Evolutionary conservation across 2,329 filamentous ascomycete genomes (phyloP).

Genomic region (Plenodomus biglobosus): DNA sequence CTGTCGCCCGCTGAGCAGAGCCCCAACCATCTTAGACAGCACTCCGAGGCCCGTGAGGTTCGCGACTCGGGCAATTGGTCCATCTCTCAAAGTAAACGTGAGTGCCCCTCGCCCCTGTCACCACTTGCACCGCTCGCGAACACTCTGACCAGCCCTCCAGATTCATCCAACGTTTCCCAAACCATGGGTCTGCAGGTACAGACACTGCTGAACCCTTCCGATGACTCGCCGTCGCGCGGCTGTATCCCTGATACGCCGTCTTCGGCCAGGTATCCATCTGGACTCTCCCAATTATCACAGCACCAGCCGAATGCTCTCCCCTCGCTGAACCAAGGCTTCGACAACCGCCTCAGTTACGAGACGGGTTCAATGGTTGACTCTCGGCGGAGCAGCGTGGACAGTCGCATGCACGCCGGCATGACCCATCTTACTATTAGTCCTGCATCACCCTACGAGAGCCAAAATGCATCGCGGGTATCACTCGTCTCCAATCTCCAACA

Average conservation of each 20-base stretch:
- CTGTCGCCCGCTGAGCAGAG: constrained; percentile 38
- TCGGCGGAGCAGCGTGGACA: constrained; percentile 77
- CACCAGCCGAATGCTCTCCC: constrained; percentile 51
- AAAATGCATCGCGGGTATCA: constrained; percentile 75
- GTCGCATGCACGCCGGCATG: constrained; percentile 72
- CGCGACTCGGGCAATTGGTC: constrained; percentile 63
- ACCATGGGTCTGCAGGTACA: constrained; percentile 53
- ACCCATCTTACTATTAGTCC: constrained; percentile 68
- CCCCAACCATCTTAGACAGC: constrained; percentile 36
- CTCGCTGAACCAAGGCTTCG: constrained; percentile 59
- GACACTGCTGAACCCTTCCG: constrained; percentile 52
- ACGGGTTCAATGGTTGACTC: constrained; percentile 56
- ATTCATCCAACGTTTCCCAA: constrained; percentile 49
- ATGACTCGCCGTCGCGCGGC: constrained; percentile 51
- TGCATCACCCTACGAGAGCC: constrained; percentile 71
- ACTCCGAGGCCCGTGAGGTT: constrained; percentile 51
- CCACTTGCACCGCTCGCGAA: constrained; percentile 3
- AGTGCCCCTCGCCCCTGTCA: constrained; percentile 13
- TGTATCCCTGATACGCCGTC: constrained; percentile 49
- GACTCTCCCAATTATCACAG: constrained; percentile 25
- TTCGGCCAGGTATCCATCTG: constrained; percentile 41
- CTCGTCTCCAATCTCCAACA: constrained; percentile 71
- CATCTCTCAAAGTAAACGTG: constrained; percentile 60
- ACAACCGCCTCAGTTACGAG: constrained; percentile 54
- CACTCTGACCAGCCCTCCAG: constrained; percentile 25